Conservation (phyloP, 805 yeast species). For the Starmerella roubikii region DNA sequence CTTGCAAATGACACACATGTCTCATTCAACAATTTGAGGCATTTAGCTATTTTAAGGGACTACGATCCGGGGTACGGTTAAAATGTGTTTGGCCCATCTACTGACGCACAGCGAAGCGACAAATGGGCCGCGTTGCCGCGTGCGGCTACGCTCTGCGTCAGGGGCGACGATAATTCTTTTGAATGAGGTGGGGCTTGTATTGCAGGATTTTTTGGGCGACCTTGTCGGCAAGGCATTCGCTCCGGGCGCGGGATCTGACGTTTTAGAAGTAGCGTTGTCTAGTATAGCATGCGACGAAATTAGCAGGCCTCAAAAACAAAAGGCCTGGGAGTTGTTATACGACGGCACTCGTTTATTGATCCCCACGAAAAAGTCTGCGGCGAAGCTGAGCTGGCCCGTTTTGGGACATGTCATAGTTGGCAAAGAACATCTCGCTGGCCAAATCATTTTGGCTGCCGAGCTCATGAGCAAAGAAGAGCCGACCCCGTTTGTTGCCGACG, state of each 20-base stretch:
- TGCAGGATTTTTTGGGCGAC: background rate
- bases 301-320: background rate
- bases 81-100: too few relatives aligned
- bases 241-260: too few relatives aligned
- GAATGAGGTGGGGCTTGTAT: slow-evolving; percentile 1
- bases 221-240: background rate
- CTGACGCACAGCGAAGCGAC: slow-evolving; percentile 5
- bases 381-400: background rate
- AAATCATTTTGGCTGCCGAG: background rate
- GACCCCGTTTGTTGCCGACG: slow-evolving; percentile 18
- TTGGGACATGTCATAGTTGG: slow-evolving; percentile 19
- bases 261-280: background rate
- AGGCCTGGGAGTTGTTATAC: slow-evolving; percentile 2
- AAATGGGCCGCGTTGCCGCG: slow-evolving; percentile 1
- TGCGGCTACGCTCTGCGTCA: slow-evolving; percentile 1
- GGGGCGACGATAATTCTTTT: slow-evolving; percentile 4
- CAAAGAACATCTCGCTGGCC: slow-evolving; percentile 3
- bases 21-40: too few relatives aligned
- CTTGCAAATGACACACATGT: too few relatives aligned
- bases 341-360: slow-evolving; percentile 1
- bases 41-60: too few relatives aligned
- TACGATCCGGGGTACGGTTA: too few relatives aligned
- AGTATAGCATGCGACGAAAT: background rate
- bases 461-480: slow-evolving; percentile 15
- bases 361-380: background rate